Conservation (phyloP, 495 filamentous ascomycete species). For the Talaromyces thailandensis region DNA sequence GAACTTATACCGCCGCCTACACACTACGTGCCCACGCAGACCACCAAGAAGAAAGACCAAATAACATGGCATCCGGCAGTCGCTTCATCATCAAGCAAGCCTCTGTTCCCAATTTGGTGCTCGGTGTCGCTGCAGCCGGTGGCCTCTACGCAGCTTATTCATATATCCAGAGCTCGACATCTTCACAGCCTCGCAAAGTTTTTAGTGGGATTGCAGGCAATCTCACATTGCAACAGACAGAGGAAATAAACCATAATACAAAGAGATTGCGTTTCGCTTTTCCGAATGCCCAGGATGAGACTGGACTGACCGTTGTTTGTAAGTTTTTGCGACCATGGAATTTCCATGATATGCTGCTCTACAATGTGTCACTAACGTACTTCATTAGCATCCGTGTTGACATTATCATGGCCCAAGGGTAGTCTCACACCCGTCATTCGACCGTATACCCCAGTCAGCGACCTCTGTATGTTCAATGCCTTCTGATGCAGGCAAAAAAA, state of each 20-base stretch:
- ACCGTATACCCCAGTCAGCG: conserved; percentile 52
- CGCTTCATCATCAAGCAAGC: not conserved
- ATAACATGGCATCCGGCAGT: not conserved
- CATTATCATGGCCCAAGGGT: conserved; percentile 39
- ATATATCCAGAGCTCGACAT: not conserved
- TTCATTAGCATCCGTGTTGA: conserved; percentile 41
- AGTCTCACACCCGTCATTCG: conserved; percentile 35
- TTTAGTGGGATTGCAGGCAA: not conserved
- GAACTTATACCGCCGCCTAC: no score
- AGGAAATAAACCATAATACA: conserved; percentile 56
- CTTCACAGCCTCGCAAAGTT: not conserved
- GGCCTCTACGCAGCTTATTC: conserved; percentile 3
- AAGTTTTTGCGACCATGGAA: conserved; percentile 10
- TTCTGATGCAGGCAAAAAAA: not conserved
- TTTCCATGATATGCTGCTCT: not conserved
- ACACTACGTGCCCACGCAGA: no score
- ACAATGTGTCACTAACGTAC: not conserved
- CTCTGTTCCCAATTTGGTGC: not conserved
- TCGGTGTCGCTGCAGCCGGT: not conserved
- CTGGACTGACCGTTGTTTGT: conserved; percentile 48
- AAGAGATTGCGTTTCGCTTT: conserved; percentile 55
- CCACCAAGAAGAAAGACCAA: not conserved
- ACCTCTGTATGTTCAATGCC: conserved; percentile 26
- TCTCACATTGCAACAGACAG: not conserved
- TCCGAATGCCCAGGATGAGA: conserved; percentile 36